These are phyloP conservation scores for Protomyces pachydermus DNA, from an alignment of 1,139 yeast genomes.

Conservation along the genomic window DNA sequence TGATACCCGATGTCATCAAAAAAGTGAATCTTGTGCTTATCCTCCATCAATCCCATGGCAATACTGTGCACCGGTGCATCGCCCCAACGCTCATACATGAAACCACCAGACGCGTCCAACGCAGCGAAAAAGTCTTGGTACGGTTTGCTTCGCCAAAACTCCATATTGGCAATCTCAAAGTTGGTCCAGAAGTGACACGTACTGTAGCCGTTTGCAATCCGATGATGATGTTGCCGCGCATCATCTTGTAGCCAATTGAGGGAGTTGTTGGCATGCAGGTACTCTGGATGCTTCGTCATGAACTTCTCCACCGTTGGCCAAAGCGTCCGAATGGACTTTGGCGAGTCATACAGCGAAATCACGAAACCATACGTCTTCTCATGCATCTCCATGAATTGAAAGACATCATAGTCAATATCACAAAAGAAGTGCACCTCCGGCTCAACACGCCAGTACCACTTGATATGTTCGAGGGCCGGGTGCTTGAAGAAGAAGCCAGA, in stretches of 20 bases:
- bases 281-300: slow-evolving; percentile 59
- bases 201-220: slow-evolving; percentile 43
- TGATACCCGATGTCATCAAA: slow-evolving; percentile 44
- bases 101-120: slow-evolving; percentile 76
- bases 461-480: slow-evolving; percentile 63
- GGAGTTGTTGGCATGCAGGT: slow-evolving; percentile 61
- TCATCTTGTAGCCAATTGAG: slow-evolving; percentile 64
- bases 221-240: slow-evolving; percentile 53
- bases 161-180: slow-evolving; percentile 63
- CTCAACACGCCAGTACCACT: slow-evolving; percentile 93
- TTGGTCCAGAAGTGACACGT: slow-evolving; percentile 71
- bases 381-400: slow-evolving; percentile 74
- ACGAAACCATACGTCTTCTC: slow-evolving; percentile 64
- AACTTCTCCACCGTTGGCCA: slow-evolving; percentile 74
- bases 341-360: slow-evolving; percentile 76
- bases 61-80: slow-evolving; percentile 77
- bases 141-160: slow-evolving; percentile 68
- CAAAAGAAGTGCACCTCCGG: slow-evolving; percentile 76
- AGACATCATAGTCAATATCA: slow-evolving; percentile 76
- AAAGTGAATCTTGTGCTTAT: slow-evolving; percentile 17
- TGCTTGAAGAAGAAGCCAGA: slow-evolving; percentile 86
- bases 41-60: slow-evolving; percentile 20
- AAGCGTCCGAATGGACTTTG: slow-evolving; percentile 69
- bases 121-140: slow-evolving; percentile 63
- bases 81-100: slow-evolving; percentile 89